Conservation (phyloP, 495 filamentous ascomycete genomes). For the Neurospora sublineolata region DNA sequence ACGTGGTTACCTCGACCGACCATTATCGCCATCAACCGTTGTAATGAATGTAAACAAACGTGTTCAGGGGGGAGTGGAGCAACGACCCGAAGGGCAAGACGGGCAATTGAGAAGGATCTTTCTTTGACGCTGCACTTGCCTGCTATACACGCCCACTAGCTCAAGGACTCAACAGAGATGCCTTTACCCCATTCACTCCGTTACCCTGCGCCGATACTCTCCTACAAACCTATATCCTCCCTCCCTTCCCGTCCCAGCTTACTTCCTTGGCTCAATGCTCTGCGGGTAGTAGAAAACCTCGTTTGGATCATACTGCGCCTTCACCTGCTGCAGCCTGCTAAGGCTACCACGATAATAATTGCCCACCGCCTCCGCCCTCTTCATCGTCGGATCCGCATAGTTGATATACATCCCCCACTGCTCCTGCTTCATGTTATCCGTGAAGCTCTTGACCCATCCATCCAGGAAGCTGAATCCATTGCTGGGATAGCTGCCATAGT, state of each 20-base stretch:
- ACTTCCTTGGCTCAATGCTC: constrained; percentile 33
- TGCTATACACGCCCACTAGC: background rate
- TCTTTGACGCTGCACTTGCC: background rate
- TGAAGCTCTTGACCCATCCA: constrained; percentile 29
- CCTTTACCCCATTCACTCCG: background rate
- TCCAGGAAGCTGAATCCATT: constrained; percentile 27
- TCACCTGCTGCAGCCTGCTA: constrained; percentile 40
- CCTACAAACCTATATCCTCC: background rate
- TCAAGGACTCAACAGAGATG: background rate
- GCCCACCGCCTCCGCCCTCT: constrained; percentile 24
- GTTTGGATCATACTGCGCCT: constrained; percentile 42
- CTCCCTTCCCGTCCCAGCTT: background rate
- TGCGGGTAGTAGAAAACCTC: constrained; percentile 56
- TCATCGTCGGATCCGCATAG: constrained; percentile 31
- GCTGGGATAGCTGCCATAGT: constrained; percentile 17
- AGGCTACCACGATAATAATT: constrained; percentile 45
- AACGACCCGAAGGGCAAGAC: background rate
- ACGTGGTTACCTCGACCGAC: background rate
- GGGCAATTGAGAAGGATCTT: background rate
- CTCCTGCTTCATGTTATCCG: constrained; percentile 12
- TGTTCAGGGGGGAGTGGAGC: background rate
- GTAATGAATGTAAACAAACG: background rate
- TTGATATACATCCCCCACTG: constrained; percentile 40
- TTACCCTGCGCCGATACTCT: background rate
- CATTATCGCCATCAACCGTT: background rate